These are phyloP conservation scores for Nicotiana tomentosiformis DNA, from an alignment of 257 asterid species.

Conservation along the genomic window DNA sequence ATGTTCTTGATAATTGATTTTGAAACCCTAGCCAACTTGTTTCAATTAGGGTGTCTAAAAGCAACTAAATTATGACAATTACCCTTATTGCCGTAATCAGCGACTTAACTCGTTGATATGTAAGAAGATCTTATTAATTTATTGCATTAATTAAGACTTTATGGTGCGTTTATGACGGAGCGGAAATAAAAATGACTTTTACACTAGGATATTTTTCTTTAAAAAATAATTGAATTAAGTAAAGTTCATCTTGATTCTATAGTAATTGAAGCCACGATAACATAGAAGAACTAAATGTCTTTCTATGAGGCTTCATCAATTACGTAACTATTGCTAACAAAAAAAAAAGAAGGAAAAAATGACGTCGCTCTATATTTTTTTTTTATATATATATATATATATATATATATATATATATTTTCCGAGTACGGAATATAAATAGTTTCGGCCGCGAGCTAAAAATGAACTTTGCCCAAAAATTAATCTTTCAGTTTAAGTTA, in stretches of 20 bases:
- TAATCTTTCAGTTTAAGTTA: too few species aligned
- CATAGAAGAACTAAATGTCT: neutral
- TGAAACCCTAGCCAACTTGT: constrained; percentile 23
- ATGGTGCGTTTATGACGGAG: constrained; percentile 16
- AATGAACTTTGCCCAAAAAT: too few species aligned
- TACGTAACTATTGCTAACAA: neutral
- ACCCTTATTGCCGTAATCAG: constrained; percentile 35
- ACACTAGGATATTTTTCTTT: neutral
- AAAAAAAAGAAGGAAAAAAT: too few species aligned
- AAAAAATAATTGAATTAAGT: too few species aligned
- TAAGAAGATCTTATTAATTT: constrained; percentile 7
- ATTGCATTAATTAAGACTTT: constrained; percentile 6
- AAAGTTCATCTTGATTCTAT: neutral
- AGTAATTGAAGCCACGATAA: too few species aligned
- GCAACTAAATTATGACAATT: constrained; percentile 20
- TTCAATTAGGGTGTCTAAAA: constrained; percentile 2
- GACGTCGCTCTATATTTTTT: too few species aligned
- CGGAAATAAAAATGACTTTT: neutral
- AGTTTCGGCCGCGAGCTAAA: too few species aligned
- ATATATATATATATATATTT: too few species aligned
- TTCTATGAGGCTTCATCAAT: neutral
- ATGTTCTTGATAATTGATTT: constrained; percentile 4
- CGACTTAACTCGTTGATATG: constrained; percentile 24
- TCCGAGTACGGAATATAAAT: too few species aligned
- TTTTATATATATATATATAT: too few species aligned